Conservation (phyloP, 1,284 basidiomycete genomes). For the Hymenochaete sp. region DNA sequence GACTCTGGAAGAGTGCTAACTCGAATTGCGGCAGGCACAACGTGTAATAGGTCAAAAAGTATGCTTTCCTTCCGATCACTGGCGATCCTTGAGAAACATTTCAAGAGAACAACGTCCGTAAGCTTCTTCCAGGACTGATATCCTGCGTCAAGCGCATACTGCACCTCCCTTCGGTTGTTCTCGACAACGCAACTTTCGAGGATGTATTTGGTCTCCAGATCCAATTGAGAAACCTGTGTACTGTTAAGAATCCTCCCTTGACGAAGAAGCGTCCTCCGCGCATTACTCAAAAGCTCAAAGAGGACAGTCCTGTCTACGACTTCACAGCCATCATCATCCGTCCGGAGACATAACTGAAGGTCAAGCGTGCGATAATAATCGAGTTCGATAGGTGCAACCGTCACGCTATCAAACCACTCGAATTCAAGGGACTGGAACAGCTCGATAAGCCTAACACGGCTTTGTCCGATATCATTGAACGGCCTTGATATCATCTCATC, state of each 20-base stretch:
- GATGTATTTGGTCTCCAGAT: conserved; percentile 65
- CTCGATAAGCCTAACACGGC: conserved; percentile 78
- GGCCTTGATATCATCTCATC: conserved; percentile 43
- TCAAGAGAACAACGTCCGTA: conserved; percentile 74
- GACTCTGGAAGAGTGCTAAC: conserved; percentile 56
- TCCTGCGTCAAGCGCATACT: conserved; percentile 58
- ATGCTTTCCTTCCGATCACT: conserved; percentile 77
- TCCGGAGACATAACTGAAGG: conserved; percentile 65
- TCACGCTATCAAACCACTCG: conserved; percentile 75
- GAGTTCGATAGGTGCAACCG: conserved; percentile 50
- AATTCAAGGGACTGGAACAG: conserved; percentile 81
- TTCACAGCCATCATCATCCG: conserved; percentile 70
- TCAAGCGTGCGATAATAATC: conserved; percentile 65
- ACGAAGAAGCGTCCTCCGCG: conserved; percentile 53
- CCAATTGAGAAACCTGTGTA: conserved; percentile 60
- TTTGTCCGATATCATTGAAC: conserved; percentile 71
- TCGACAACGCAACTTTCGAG: conserved; percentile 77
- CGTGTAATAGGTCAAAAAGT: conserved; percentile 80
- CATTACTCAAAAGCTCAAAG: conserved; percentile 52
- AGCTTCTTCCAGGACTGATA: conserved; percentile 79
- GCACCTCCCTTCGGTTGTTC: conserved; percentile 78
- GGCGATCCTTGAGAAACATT: conserved; percentile 75
- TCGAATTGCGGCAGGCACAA: conserved; percentile 56
- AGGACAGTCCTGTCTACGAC: conserved; percentile 72
- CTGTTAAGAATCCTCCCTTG: conserved; percentile 60